Evolutionary conservation across 768 basidiomycete genomes (phyloP).

Genomic region (Neoboletus magnificus): DNA sequence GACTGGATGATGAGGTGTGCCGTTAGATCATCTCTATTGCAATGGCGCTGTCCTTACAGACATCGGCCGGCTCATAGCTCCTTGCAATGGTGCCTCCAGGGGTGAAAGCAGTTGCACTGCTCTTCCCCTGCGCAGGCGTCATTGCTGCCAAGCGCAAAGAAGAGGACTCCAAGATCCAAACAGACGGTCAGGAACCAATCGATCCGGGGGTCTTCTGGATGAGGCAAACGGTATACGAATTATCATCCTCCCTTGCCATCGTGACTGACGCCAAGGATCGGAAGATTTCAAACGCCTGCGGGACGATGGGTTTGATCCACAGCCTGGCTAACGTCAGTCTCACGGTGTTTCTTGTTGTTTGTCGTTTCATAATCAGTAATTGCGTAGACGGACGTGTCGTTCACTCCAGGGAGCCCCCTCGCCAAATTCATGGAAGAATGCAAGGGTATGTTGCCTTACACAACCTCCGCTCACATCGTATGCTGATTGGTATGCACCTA

Average conservation of each 20-base stretch:
- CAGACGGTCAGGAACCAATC: slow-evolving; percentile 43
- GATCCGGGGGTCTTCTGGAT: slow-evolving; percentile 79
- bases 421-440: slow-evolving; percentile 64
- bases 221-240: slow-evolving; percentile 73
- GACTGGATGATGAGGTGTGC: slow-evolving; percentile 62
- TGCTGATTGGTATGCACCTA: slow-evolving; percentile 23
- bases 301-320: slow-evolving; percentile 84
- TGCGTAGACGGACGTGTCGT: slow-evolving; percentile 52
- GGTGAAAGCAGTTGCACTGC: slow-evolving; percentile 78
- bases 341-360: not conserved
- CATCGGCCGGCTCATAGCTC: slow-evolving; percentile 41
- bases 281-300: slow-evolving; percentile 82
- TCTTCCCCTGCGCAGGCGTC: slow-evolving; percentile 69
- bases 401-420: slow-evolving; percentile 56
- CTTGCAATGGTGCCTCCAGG: slow-evolving; percentile 67
- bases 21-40: not conserved
- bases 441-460: slow-evolving; percentile 40
- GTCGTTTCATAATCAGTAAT: slow-evolving; percentile 4
- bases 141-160: slow-evolving; percentile 48
- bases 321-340: slow-evolving; percentile 71
- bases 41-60: not conserved
- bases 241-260: not conserved
- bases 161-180: slow-evolving; percentile 57
- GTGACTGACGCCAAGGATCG: not conserved
- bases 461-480: not conserved